Evolutionary conservation across 495 filamentous ascomycete species (phyloP).

Genomic region (Clavariopsis aquatica): DNA sequence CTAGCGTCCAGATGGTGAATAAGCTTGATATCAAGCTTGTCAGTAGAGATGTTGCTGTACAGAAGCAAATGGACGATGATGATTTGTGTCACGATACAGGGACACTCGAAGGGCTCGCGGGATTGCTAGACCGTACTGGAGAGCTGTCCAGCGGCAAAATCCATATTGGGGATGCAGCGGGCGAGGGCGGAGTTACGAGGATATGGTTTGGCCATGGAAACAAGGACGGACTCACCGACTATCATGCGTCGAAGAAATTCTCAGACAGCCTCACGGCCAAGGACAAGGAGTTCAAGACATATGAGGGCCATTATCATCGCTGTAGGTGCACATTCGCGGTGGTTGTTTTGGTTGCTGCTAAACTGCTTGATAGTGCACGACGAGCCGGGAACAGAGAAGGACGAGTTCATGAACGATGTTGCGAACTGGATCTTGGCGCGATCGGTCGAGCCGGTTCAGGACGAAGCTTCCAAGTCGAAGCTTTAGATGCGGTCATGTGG

Average conservation of each 20-base stretch:
- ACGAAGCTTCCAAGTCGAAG: conserved; percentile 30
- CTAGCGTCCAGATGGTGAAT: conserved; percentile 59
- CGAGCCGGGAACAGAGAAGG: conserved; percentile 62
- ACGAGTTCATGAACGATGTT: conserved; percentile 68
- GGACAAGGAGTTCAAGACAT: conserved; percentile 69
- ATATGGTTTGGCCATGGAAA: conserved; percentile 70
- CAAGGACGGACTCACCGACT: conserved; percentile 65
- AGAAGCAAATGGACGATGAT: conserved; percentile 59
- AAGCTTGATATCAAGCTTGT: conserved; percentile 60
- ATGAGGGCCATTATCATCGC: conserved; percentile 78
- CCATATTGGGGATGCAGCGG: conserved; percentile 44
- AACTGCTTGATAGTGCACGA: conserved; percentile 57
- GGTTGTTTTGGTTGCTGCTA: neutral
- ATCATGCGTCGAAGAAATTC: conserved; percentile 61
- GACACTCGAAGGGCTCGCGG: conserved; percentile 71
- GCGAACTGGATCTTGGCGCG: conserved; percentile 70
- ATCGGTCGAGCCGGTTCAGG: conserved; percentile 22
- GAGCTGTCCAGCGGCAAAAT: conserved; percentile 51
- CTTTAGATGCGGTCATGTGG: conserved; percentile 13
- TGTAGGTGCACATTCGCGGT: conserved; percentile 43
- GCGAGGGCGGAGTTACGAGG: conserved; percentile 45
- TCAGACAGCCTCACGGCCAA: conserved; percentile 56
- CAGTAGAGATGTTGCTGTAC: conserved; percentile 63
- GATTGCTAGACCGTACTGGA: conserved; percentile 69
- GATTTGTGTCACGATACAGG: conserved; percentile 73